Base-by-base conservation (phyloP, 441 rosid genomes). In the Isatis lusitanica region DNA sequence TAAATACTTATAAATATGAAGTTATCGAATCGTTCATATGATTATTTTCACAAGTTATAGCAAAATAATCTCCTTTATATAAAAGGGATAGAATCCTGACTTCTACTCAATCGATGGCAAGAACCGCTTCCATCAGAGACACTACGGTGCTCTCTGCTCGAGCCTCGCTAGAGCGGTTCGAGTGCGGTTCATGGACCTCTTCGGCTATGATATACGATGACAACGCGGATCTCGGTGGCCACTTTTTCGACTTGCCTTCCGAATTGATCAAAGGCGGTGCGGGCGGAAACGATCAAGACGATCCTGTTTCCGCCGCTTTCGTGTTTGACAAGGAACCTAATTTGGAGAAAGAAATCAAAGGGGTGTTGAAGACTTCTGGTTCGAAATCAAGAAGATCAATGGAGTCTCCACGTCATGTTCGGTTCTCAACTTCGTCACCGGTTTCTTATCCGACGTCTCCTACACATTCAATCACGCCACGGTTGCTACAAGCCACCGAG, bases 111-210 rank as follows among this genome's bases (percentile, higher is more conserved):
- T 74, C 81, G 15, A 83, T 74, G 74, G 78, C 77, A 50, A 67
- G 40, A 72, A 68, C 79, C 0, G 64, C 15, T 66, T 72, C 67
- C 26, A 68, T 73, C 40, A 68, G 65, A 63, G 81, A 78, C 63
- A 78, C 71, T 1, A 38, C 77, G 0, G 78, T 80, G 26, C 64
- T 83, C 28, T 88, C 90, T 2, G 88, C 96, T 70, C 83, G 87
- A 5, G 92, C 92, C 21, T 91, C 97, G 0, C 13, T 93, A 70
- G 98, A 93, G 80, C 82, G 84, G 69, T 93, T 91, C 26, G 98
- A 93, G 68, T 91, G 98, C 7, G 96, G 91, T 6, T 93, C 97
- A 0, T 90, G 98, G 98, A 93, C 93, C 0, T 88, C 97, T 0
- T 86, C 93, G 0, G 85, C 85, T 8, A 78, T 90, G 40, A 68